Conservation (phyloP, 306 rosid species). For the Quillaja saponaria region DNA sequence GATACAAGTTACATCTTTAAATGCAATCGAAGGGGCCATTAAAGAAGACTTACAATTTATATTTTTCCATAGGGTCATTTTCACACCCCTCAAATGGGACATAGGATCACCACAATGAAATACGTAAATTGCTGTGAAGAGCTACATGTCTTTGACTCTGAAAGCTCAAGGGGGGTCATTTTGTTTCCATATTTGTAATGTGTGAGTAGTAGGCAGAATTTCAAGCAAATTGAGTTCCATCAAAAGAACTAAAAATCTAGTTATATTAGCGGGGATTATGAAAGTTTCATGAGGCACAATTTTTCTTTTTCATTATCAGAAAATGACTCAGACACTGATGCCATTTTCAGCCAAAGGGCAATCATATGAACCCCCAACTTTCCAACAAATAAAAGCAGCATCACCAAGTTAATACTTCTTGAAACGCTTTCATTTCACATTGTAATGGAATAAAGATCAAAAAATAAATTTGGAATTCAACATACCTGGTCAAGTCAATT, state of each 20-base stretch:
- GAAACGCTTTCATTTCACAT: slow-evolving; percentile 22
- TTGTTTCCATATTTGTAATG: neutral
- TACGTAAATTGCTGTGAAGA: too few relatives aligned
- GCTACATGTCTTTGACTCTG: neutral
- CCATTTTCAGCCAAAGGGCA: neutral
- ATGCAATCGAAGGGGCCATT: neutral
- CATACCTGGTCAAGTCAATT: slow-evolving; percentile 39
- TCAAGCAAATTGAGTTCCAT: neutral
- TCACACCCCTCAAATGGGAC: neutral
- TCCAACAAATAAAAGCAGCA: slow-evolving; percentile 17
- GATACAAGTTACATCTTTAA: neutral
- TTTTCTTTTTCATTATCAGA: neutral
- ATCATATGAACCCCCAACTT: neutral
- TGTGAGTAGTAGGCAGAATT: neutral
- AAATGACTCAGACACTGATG: neutral
- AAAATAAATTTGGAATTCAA: neutral
- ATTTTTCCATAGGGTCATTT: neutral
- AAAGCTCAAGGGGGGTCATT: neutral
- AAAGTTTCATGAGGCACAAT: neutral
- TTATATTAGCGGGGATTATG: too few relatives aligned
- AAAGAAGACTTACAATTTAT: neutral
- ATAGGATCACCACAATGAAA: neutral
- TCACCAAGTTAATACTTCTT: slow-evolving; percentile 6
- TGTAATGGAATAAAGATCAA: slow-evolving; percentile 5
- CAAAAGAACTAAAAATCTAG: neutral